Base-by-base conservation (phyloP, 768 basidiomycete genomes). In the Lentinus brumalis region DNA sequence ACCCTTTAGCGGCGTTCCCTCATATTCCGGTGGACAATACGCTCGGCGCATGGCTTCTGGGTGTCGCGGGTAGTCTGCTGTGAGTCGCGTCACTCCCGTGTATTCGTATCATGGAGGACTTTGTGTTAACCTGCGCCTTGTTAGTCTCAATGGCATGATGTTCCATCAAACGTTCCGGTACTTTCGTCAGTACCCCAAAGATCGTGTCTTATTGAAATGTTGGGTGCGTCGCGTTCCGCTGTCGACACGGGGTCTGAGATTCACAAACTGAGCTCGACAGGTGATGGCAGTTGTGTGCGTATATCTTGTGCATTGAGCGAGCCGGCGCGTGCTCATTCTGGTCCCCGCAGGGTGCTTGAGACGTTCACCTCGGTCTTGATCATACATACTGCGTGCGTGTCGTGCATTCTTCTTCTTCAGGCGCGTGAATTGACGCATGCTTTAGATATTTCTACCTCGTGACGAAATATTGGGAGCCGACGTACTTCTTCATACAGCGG, bases 391-490 rank as follows among this genome's bases (percentile, higher is more conserved):
- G 18, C 49, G 57, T 58, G 18, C 26, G 39, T 55, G 35, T 35
- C 35, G 7, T 21, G 14, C 30, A 39, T 41, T 2, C 26, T 49
- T 15, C 46, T 8, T n/a, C 4, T 31, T 7, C 56, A 31, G 10
- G 16, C 32, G 21, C 21, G 21, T 26, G 21, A 26, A 26, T 26
- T 41, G 14, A 29, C 16, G 4, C 18, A 32, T 10, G 38, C 11
- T 8, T 2, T 9, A 58, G 57, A 4, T 58, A 58, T n/a, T 42
- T 42, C 21, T 58, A 58, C 14, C 40, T 58, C 35, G 21, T 58
- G 5, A 50, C 21, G 2, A 51, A 50, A 38, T 58, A 50, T 29
- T 55, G 53, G 53, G 44, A 55, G 8, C 42, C 53, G 2, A 46
- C 53, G 42, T 46, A 55, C 26, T 55, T 55, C 44, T 55, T 55